Evolutionary conservation across 441 rosid genomes (phyloP), one percentile per base, ranked within the genome.

Genomic region (Brassica balearica): DNA sequence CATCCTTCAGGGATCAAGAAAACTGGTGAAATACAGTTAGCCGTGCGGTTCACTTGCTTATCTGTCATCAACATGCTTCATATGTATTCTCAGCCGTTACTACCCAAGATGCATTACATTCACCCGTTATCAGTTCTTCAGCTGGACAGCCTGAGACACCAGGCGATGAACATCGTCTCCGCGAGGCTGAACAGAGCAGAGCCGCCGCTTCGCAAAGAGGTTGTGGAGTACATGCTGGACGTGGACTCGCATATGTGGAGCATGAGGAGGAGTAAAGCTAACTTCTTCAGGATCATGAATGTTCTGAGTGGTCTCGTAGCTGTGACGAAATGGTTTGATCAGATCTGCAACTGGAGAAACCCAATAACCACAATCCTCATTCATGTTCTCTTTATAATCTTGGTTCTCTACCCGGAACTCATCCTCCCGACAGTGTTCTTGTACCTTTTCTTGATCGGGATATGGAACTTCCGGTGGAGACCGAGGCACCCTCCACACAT

Each of bases 371-470:
- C 56, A 48, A 5, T 48, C 2, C 56, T 48, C 56, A 48, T 48
- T 48, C 56, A 48, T 5, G 56, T 48, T n/a, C 56, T 48, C 0
- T 48, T 48, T 7, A n/a, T 48, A 48, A 48, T 48, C 56, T 48
- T 48, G 0, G 56, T 48, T 48, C 56, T 48, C 56, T 48, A 48
- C 56, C 56, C 56, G 17, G 56, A 48, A 48, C 56, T 48, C 17
- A 48, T 48, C 56, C 56, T 48, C 15, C 56, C 56, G 1, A 48
- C 56, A 6, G 56, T 48, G 0, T 48, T 48, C 56, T 48, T 48
- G 56, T 48, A 48, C 56, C 56, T 48, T 48, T 48, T 48, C 56
- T 48, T 48, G 56, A 48, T 48, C 56, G 56, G 56, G 56, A 48
- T 48, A 48, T 48, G 56, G 56, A 48, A 48, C 56, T 48, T 48